Base-by-base conservation (phyloP, 306 rosid species). In the Gastrolobium bilobum region DNA sequence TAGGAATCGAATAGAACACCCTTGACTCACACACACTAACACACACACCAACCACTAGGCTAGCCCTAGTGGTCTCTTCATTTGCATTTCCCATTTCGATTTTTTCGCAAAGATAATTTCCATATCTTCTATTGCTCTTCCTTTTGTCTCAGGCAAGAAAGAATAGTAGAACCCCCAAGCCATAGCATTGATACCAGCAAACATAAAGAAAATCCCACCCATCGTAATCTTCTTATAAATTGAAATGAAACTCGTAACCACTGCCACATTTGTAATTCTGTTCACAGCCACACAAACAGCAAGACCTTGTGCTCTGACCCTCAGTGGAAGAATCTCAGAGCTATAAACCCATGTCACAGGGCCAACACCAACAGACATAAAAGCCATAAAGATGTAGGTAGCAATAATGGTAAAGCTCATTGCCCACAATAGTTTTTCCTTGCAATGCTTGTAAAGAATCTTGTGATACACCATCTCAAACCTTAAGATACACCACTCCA, bases 131-230 rank as follows among this genome's bases (percentile, higher is more conserved):
- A 93, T 82, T 1, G 92, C 34, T 14, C 73, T 80, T 56, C 96
- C 96, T 72, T 86, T 90, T 11, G 94, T 93, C 84, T 93, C 97
- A 14, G 91, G 97, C 83, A 85, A 42, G 52, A 72, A 86, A 77
- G 73, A 82, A 33, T 43, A 91, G 84, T 82, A 88, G 80, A 87
- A 93, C 3, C 40, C 2, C 63, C 84, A 79, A 44, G 91, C 91
- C 67, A 87, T 38, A n/a, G 39, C 44, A 14, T 83, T 77, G 10
- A 89, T 67, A 8, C 86, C 90, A 15, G 80, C 71, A 71, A 84
- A 89, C 87, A 89, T 10, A 50, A 85, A 89, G 88, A 82, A 89
- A 37, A 77, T 31, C 40, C 92, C 96, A 33, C 91, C 90, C 15
- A 93, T 85, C 0, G 94, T 88, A 0, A 90, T 88, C 11, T 67